Evolutionary conservation across 1,284 basidiomycete genomes (phyloP).

Genomic region (Rhodofomes roseus): DNA sequence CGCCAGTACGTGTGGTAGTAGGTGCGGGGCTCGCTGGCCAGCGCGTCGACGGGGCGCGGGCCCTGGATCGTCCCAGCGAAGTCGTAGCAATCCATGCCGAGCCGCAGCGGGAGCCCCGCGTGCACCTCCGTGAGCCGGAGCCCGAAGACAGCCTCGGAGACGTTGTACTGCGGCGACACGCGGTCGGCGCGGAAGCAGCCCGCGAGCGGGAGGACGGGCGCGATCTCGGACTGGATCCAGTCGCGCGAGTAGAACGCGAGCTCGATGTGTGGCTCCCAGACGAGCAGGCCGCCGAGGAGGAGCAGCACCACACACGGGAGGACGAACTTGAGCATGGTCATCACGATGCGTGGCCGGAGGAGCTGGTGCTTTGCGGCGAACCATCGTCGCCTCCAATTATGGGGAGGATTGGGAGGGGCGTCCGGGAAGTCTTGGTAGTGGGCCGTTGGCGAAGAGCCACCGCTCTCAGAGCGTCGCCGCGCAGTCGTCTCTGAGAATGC

Average conservation of each 20-base stretch:
- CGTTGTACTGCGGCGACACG: constrained; percentile 67
- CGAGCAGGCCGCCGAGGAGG: constrained; percentile 43
- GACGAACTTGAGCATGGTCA: constrained; percentile 19
- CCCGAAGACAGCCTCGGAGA: constrained; percentile 57
- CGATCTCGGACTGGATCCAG: constrained; percentile 74
- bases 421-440: background rate
- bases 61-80: constrained; percentile 73
- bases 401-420: background rate
- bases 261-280: constrained; percentile 82
- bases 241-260: constrained; percentile 68
- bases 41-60: constrained; percentile 7
- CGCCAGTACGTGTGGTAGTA: constrained; percentile 89
- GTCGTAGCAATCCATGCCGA: constrained; percentile 86
- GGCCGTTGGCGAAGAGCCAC: background rate
- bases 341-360: constrained; percentile 14
- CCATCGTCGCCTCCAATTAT: constrained; percentile 7
- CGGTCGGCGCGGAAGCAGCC: constrained; percentile 69
- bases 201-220: constrained; percentile 53
- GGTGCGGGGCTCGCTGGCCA: background rate
- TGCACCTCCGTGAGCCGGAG: constrained; percentile 68
- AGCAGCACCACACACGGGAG: constrained; percentile 34
- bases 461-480: constrained; percentile 4
- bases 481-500: constrained; percentile 7
- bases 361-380: constrained; percentile 3
- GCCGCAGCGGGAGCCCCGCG: constrained; percentile 69